Percentiles rank a stretch among this genome's conserved stretches.
These are phyloP conservation scores for Puccinia hordei DNA, from an alignment of 1,284 basidiomycete species.

Conservation along the genomic window DNA sequence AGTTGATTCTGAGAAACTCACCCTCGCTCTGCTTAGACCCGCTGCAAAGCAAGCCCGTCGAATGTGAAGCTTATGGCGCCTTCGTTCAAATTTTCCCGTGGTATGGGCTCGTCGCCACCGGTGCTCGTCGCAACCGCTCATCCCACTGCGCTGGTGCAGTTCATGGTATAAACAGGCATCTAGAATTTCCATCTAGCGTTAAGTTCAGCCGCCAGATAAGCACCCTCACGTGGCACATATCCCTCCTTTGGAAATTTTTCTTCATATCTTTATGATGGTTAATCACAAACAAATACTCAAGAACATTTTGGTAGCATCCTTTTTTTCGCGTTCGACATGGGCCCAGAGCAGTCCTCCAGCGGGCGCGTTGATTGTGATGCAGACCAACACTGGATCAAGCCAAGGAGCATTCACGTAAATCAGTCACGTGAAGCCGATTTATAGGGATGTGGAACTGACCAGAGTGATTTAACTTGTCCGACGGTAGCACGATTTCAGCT, in stretches of 20 bases:
- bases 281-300: background rate
- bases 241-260: background rate
- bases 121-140: background rate
- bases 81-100: too few relatives aligned
- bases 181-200: background rate
- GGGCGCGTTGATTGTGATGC: slow-evolving; percentile 23
- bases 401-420: background rate
- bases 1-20: too few relatives aligned
- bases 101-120: background rate
- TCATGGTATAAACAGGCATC: background rate
- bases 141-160: background rate
- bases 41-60: too few relatives aligned
- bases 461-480: background rate
- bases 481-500: background rate
- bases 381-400: background rate
- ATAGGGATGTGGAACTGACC: background rate
- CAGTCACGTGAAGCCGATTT: background rate
- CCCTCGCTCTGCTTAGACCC: too few relatives aligned
- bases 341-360: slow-evolving; percentile 18
- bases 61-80: too few relatives aligned
- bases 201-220: background rate
- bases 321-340: background rate
- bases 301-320: background rate
- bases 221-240: background rate
- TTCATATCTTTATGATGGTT: background rate